Evolutionary conservation across 371 early-diverging fungal genomes (phyloP).

Genomic region (Neoconidiobolus thromboides): DNA sequence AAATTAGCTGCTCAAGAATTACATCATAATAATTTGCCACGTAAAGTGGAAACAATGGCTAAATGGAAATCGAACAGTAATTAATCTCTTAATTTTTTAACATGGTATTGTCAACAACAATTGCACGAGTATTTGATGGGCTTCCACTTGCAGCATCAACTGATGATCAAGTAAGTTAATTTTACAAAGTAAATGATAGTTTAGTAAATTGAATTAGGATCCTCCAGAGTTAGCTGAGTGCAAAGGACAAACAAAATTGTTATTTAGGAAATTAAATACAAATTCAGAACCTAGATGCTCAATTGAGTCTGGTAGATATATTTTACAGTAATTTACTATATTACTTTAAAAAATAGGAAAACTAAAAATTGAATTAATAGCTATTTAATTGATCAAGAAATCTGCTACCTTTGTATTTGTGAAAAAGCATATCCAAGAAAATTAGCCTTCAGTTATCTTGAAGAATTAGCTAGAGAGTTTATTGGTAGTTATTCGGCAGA

Average conservation of each 20-base stretch:
- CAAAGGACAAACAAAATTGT: slow-evolving; percentile 79
- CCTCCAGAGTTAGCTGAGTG: slow-evolving; percentile 73
- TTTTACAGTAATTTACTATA: slow-evolving; percentile 52
- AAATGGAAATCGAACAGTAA: too few relatives aligned
- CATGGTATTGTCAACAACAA: slow-evolving; percentile 89
- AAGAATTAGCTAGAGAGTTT: slow-evolving; percentile 89
- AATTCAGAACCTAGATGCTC: slow-evolving; percentile 85
- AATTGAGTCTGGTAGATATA: slow-evolving; percentile 75
- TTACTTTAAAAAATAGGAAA: not conserved
- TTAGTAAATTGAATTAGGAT: slow-evolving; percentile 9
- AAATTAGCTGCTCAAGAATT: too few relatives aligned
- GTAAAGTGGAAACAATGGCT: too few relatives aligned
- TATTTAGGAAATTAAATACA: slow-evolving; percentile 64
- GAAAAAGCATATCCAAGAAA: slow-evolving; percentile 89
- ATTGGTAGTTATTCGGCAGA: slow-evolving; percentile 76
- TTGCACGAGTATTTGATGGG: slow-evolving; percentile 85
- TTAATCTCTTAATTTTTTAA: not conserved
- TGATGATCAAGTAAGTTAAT: slow-evolving; percentile 70
- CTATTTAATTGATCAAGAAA: slow-evolving; percentile 83
- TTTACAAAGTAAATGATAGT: not conserved
- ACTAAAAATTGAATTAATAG: slow-evolving; percentile 17
- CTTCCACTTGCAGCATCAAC: slow-evolving; percentile 90
- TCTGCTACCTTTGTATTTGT: slow-evolving; percentile 85
- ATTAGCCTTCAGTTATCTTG: slow-evolving; percentile 84
- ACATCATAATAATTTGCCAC: too few relatives aligned